Base-by-base conservation (phyloP, 2,329 filamentous ascomycete genomes). In the Venturia nashicola region DNA sequence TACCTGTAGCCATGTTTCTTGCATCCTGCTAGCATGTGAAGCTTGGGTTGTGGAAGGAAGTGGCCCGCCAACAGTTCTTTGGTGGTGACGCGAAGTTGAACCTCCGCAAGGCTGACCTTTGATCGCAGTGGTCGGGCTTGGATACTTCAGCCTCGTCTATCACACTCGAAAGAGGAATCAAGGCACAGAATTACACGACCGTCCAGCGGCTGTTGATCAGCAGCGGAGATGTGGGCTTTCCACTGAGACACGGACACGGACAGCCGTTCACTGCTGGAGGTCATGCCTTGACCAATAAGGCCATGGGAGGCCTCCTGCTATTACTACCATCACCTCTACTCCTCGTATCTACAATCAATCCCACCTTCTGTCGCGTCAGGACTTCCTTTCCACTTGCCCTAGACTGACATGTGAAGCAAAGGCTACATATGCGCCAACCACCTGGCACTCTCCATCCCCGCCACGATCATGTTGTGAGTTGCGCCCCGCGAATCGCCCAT, bases 1-100 rank as follows among this genome's bases (percentile, higher is more conserved):
- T 66, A 70, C 69, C 70, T 39, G 70, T 70, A 32, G 70, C 68
- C 70, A 72, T 71, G 43, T 62, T 61, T 60, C 34, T 57, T 7
- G 61, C 39, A 48, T 48, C n/a, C 36, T 46, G 51, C 36, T 61
- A 36, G 36, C 59, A 55, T 51, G 61, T 51, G 44, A 51, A 23
- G 34, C 42, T 5, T 62, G 59, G 39, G 34, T 61, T 44, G 27
- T 40, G 59, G n/a, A n/a, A n/a, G n/a, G n/a, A n/a, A n/a, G n/a
- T n/a, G n/a, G n/a, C 18, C 51, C 51, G 12, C 14, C 36, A 8
- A 34, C 32, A 3, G 11, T 9, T 12, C 36, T 7, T 18, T 27
- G 5, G 51, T 55, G 51, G 51, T 55, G 27, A 34, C 27, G 27
- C 48, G 2, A 36, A 54, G n/a, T n/a, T n/a, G 7, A 46, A 46